Conservation (phyloP, 495 filamentous ascomycete species). For the Aspergillus sparsus region DNA sequence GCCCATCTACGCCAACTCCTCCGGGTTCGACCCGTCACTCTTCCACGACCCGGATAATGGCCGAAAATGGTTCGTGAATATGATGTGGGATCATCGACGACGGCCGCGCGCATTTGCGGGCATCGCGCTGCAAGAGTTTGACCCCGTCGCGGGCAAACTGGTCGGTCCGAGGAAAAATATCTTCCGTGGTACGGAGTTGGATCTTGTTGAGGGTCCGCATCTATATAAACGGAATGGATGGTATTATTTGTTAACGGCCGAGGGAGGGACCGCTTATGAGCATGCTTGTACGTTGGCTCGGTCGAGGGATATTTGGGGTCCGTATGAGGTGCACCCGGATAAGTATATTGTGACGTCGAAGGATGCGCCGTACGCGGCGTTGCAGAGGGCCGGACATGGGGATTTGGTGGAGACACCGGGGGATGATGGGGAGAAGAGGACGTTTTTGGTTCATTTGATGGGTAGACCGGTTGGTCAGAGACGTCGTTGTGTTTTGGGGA, state of each 20-base stretch:
- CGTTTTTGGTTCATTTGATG: constrained; percentile 13
- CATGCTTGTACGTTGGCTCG: constrained; percentile 16
- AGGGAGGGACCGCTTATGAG: constrained; percentile 13
- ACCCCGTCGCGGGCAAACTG: constrained; percentile 1
- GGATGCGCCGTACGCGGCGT: constrained; percentile 9
- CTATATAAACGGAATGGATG: constrained; percentile 13
- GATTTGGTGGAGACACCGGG: constrained; percentile 11
- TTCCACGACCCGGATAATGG: constrained; percentile 58
- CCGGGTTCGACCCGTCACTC: constrained; percentile 58
- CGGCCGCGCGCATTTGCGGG: constrained; percentile 2
- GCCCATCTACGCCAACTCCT: constrained; percentile 53
- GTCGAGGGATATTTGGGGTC: constrained; percentile 14
- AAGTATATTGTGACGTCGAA: background rate
- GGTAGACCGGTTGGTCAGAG: constrained; percentile 12
- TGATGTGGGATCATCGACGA: constrained; percentile 3
- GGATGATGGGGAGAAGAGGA: background rate
- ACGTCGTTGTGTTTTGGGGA: constrained; percentile 12
- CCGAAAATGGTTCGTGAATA: constrained; percentile 28
- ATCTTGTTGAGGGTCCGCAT: constrained; percentile 48
- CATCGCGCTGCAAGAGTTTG: constrained; percentile 8
- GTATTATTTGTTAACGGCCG: constrained; percentile 16
- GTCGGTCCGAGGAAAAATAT: constrained; percentile 9
- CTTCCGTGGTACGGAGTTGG: constrained; percentile 18
- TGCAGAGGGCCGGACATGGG: constrained; percentile 15
- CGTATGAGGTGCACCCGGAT: constrained; percentile 8